Evolutionary conservation across 2,329 filamentous ascomycete species (phyloP).

Genomic region (Trichoderma brevicompactum): DNA sequence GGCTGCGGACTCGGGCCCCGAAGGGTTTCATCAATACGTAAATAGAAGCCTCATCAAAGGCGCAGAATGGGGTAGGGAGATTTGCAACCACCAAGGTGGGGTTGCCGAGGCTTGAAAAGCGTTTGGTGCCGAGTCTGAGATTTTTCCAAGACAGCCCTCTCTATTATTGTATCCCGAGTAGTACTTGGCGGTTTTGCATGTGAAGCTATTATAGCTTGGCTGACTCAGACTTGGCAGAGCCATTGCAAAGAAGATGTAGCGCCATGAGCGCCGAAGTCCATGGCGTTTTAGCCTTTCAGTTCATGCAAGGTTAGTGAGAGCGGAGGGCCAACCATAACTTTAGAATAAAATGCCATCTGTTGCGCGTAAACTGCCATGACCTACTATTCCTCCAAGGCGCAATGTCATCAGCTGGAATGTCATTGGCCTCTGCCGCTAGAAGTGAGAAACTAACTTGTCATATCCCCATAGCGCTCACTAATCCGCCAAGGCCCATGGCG

Average conservation of each 20-base stretch:
- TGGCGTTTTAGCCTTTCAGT: background rate
- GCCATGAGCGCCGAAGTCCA: background rate
- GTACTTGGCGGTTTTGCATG: background rate
- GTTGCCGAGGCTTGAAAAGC: conserved; percentile 5
- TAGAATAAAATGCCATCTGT: background rate
- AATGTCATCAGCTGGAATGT: too few species aligned
- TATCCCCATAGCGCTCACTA: too few species aligned
- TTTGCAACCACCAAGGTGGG: conserved; percentile 2
- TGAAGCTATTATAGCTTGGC: background rate
- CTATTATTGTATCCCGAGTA: background rate
- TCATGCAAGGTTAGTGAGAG: background rate
- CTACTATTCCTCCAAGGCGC: too few species aligned
- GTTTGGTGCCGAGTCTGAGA: background rate
- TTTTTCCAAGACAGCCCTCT: background rate
- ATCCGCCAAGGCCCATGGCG: too few species aligned
- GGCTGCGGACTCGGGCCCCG: background rate
- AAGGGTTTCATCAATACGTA: background rate
- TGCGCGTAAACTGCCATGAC: background rate
- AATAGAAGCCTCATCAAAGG: background rate
- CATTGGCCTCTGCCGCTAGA: too few species aligned
- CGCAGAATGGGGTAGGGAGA: background rate
- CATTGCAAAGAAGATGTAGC: too few species aligned
- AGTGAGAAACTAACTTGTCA: too few species aligned
- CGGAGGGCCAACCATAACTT: background rate
- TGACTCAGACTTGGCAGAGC: background rate